Conservation (phyloP, 78 protist genomes). For the Guillardia theta region DNA sequence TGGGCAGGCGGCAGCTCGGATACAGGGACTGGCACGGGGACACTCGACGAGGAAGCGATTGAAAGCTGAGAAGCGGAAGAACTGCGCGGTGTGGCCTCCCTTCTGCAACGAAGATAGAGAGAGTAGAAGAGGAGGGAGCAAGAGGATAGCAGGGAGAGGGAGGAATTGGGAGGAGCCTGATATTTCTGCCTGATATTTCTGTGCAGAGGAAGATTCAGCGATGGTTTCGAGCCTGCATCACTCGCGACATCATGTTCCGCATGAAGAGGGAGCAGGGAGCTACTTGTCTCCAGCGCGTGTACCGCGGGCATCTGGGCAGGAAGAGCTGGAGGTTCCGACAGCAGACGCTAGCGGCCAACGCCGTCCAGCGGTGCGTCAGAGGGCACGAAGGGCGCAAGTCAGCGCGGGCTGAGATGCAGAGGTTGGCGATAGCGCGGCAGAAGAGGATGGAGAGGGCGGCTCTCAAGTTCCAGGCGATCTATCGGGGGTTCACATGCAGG, state of each 20-base stretch:
- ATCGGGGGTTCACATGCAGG: background rate
- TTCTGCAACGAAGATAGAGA: no score
- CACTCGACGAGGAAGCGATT: background rate
- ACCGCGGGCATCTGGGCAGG: background rate
- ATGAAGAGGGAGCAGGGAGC: background rate
- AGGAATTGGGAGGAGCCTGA: no score
- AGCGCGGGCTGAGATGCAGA: background rate
- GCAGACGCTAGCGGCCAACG: background rate
- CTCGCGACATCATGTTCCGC: background rate
- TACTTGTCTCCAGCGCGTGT: background rate
- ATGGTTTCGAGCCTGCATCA: background rate
- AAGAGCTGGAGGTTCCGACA: background rate
- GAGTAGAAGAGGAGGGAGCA: no score
- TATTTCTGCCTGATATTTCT: no score
- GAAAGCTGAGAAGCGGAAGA: background rate
- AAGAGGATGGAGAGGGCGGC: background rate
- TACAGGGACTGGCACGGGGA: constrained; percentile 3
- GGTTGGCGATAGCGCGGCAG: background rate
- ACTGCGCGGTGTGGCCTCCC: no score
- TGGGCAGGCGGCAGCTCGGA: background rate
- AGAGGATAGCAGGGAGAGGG: no score
- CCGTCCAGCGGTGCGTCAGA: background rate
- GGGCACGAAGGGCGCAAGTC: background rate
- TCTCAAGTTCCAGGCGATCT: background rate
- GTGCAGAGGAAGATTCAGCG: background rate